A percentile compares a stretch with the other conserved stretches of the same genome.
Conservation (phyloP, 169 alveolate genomes). For the Plasmodium ovale region DNA sequence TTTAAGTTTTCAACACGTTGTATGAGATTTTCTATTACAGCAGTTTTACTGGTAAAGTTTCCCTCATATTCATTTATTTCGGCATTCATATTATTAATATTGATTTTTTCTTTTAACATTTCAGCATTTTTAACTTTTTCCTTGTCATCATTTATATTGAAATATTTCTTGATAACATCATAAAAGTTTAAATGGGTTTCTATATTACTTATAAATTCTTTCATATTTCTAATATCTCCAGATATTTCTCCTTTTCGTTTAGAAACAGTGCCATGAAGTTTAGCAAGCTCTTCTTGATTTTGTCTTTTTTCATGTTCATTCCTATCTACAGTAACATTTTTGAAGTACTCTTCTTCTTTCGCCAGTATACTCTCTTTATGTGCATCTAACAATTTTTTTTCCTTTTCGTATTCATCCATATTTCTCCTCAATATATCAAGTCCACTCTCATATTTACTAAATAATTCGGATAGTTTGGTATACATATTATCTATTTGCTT, state of each 20-base stretch:
- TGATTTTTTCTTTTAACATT: background rate
- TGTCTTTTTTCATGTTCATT: background rate
- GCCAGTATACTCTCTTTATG: background rate
- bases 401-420: background rate
- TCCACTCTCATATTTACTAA: background rate
- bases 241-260: conserved; percentile 10
- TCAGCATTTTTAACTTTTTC: background rate
- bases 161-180: conserved; percentile 2
- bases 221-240: background rate
- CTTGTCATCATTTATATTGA: background rate
- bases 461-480: background rate
- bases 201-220: background rate
- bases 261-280: conserved; percentile 1
- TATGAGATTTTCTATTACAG: background rate
- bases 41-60: background rate
- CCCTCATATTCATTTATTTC: background rate
- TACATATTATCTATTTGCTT: conserved; percentile 9
- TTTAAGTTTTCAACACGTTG: background rate
- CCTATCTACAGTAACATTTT: background rate
- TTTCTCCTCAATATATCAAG: background rate
- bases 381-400: background rate
- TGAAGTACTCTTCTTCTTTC: conserved; percentile 13
- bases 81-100: background rate
- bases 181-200: conserved; percentile 11
- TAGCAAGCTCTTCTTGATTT: background rate